phyloP scores from a whole-genome alignment of 129 eudicot species.

The Arctium minus region DNA sequence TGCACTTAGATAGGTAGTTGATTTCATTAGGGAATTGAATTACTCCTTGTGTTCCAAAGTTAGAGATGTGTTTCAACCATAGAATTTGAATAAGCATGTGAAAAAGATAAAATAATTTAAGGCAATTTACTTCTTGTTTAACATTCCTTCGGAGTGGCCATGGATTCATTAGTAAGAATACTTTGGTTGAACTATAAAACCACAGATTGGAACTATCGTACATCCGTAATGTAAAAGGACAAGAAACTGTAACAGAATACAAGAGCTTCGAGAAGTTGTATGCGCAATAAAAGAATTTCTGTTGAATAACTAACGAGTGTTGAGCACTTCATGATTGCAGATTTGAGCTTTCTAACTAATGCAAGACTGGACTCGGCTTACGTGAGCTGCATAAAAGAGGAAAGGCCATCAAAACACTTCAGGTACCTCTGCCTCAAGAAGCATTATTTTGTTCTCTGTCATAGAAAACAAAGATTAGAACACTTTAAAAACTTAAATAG shows the following conservation, averaged over 20 bases:
- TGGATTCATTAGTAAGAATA: neutral
- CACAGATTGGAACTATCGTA: neutral
- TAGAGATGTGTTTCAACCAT: neutral
- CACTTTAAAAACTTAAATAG: neutral
- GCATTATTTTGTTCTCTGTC: conserved; percentile 7
- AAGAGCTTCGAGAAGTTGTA: neutral
- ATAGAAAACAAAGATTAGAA: neutral
- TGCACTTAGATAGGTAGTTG: neutral
- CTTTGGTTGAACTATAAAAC: neutral
- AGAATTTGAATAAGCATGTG: neutral
- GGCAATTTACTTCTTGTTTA: neutral
- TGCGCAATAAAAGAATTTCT: neutral
- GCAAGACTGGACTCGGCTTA: neutral
- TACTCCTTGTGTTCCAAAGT: neutral
- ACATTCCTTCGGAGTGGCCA: neutral
- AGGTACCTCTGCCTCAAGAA: neutral
- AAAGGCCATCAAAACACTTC: conserved; percentile 10
- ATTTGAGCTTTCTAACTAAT: neutral
- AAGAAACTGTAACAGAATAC: neutral
- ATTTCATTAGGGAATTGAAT: neutral
- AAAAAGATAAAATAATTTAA: neutral
- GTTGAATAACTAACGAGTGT: neutral
- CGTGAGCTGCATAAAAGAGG: neutral
- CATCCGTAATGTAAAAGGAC: neutral
- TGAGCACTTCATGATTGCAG: neutral